These are phyloP conservation scores for Xylaria polymorpha DNA, from an alignment of 2,329 filamentous ascomycete species.

Conservation along the genomic window DNA sequence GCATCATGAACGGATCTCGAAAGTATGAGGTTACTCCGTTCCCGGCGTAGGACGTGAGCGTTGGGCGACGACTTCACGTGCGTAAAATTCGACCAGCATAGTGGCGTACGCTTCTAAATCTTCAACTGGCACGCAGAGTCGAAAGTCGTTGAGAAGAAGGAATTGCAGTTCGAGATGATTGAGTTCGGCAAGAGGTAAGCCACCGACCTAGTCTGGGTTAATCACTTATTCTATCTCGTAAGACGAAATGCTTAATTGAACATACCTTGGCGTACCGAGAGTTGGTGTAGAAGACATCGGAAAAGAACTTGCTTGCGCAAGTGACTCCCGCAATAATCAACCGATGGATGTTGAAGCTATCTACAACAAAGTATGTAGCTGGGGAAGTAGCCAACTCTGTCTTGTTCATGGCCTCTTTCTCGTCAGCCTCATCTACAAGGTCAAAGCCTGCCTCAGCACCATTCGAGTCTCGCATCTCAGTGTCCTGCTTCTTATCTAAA, in stretches of 20 bases:
- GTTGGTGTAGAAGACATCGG: conserved; percentile 98
- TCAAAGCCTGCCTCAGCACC: conserved; percentile 60
- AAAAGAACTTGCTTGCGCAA: conserved; percentile 99
- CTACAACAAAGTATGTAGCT: conserved; percentile 86
- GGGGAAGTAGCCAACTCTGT: conserved; percentile 49
- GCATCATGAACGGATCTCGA: conserved; percentile 6
- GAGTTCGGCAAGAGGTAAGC: conserved; percentile 88
- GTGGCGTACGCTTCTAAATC: conserved; percentile 97
- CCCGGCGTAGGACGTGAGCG: conserved; percentile 42
- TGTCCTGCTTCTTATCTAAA: conserved; percentile 45
- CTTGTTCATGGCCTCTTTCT: conserved; percentile 30
- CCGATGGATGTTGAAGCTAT: conserved; percentile 98
- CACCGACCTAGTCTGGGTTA: conserved; percentile 77
- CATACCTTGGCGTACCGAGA: conserved; percentile 97
- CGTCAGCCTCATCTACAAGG: conserved; percentile 59
- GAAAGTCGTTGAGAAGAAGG: conserved; percentile 93
- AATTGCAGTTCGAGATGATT: conserved; percentile 98
- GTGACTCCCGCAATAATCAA: conserved; percentile 97
- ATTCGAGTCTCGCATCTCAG: conserved; percentile 53
- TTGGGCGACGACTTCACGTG: conserved; percentile 79
- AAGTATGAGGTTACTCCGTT: conserved; percentile 29
- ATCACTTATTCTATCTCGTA: conserved; percentile 20
- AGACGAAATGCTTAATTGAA: conserved; percentile 33
- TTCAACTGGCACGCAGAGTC: conserved; percentile 90
- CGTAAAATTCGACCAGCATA: conserved; percentile 98